A percentile compares a stretch with the other conserved stretches of the same genome.
phyloP scores from a whole-genome alignment of 768 basidiomycete species.

The Trametes villosa region DNA sequence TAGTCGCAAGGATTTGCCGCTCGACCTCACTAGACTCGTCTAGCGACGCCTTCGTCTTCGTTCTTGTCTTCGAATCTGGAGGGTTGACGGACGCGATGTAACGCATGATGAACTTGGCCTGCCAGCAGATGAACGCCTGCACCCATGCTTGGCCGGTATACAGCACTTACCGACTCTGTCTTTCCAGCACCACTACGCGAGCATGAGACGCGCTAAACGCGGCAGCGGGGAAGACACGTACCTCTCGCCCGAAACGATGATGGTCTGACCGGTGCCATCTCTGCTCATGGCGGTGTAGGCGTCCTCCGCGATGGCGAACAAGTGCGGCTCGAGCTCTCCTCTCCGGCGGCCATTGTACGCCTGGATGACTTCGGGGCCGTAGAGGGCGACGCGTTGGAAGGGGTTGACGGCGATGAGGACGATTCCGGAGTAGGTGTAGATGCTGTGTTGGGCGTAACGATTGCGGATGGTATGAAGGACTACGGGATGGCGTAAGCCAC shows the following conservation, averaged over 20 bases:
- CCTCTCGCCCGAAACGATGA: slow-evolving; percentile 99
- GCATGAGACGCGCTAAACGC: slow-evolving; percentile 18
- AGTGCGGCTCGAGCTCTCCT: slow-evolving; percentile 95
- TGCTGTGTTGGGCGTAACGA: slow-evolving; percentile 95
- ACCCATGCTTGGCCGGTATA: background rate
- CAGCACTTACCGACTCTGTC: slow-evolving; percentile 85
- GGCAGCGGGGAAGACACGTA: slow-evolving; percentile 39
- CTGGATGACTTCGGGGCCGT: slow-evolving; percentile 96
- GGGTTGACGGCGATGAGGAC: slow-evolving; percentile 99
- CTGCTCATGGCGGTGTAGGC: slow-evolving; percentile 97
- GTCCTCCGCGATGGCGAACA: slow-evolving; percentile 99
- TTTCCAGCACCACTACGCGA: slow-evolving; percentile 90
- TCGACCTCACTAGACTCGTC: slow-evolving; percentile 95
- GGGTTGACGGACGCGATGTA: slow-evolving; percentile 99
- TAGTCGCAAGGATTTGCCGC: slow-evolving; percentile 97
- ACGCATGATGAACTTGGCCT: slow-evolving; percentile 99
- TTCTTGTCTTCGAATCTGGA: slow-evolving; percentile 58
- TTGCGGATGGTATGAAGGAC: slow-evolving; percentile 97
- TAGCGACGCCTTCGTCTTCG: slow-evolving; percentile 70
- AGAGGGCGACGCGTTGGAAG: slow-evolving; percentile 95
- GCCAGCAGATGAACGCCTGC: slow-evolving; percentile 19
- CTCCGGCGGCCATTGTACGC: slow-evolving; percentile 91
- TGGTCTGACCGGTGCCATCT: slow-evolving; percentile 94
- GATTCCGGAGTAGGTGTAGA: slow-evolving; percentile 99
- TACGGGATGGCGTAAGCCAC: too few species aligned